A percentile compares a stretch with the other conserved stretches of the same genome.
Conservation (phyloP, 805 yeast genomes). For the Jamesozyma rosinii region DNA sequence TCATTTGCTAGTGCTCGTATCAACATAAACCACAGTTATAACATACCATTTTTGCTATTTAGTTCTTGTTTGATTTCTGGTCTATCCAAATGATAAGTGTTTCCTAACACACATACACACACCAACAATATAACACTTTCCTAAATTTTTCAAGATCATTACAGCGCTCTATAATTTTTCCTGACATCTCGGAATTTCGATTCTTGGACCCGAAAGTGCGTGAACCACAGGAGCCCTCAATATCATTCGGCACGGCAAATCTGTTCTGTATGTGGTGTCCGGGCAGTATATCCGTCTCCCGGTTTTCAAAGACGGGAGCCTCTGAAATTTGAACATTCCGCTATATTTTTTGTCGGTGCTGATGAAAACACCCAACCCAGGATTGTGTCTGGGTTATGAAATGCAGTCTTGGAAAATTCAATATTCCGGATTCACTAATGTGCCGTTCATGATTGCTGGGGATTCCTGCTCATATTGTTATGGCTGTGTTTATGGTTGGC, state of each 20-base stretch:
- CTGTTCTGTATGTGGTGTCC: not conserved
- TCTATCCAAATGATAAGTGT: not conserved
- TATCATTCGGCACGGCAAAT: too few species aligned
- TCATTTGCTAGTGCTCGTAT: not conserved
- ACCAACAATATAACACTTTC: not conserved
- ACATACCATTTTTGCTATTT: not conserved
- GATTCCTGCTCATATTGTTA: too few species aligned
- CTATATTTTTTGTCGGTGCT: not conserved
- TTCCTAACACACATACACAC: not conserved
- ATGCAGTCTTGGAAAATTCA: too few species aligned
- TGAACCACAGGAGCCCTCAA: too few species aligned
- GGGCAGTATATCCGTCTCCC: not conserved
- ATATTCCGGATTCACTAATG: too few species aligned
- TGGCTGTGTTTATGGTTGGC: too few species aligned
- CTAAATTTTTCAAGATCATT: not conserved
- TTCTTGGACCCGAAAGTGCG: not conserved
- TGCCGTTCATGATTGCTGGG: too few species aligned
- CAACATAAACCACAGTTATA: not conserved
- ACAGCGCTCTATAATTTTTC: not conserved
- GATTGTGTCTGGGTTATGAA: not conserved
- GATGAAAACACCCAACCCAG: not conserved
- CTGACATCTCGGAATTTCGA: not conserved
- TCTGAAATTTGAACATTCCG: not conserved
- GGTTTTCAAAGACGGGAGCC: not conserved
- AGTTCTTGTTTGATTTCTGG: not conserved